These are phyloP conservation scores for Penicillium canariense DNA, from an alignment of 495 filamentous ascomycete genomes.

Conservation along the genomic window DNA sequence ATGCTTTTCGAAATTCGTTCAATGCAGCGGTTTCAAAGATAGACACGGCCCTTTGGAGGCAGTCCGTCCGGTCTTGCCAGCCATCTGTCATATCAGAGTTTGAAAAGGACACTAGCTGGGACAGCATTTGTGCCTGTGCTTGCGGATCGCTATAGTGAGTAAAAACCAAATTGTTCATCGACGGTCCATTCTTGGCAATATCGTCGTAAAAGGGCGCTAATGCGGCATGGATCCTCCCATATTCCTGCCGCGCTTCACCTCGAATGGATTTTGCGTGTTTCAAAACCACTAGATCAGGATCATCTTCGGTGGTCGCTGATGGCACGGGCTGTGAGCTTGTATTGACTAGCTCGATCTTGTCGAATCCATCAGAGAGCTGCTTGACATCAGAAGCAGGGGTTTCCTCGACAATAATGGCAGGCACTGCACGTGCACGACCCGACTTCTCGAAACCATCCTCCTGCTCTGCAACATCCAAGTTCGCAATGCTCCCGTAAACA, in stretches of 20 bases:
- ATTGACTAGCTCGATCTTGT: slow-evolving; percentile 55
- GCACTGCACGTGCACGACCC: slow-evolving; percentile 15
- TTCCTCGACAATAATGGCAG: slow-evolving; percentile 13
- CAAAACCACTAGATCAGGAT: slow-evolving; percentile 63
- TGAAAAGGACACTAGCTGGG: slow-evolving; percentile 74
- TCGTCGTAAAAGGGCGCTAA: slow-evolving; percentile 87
- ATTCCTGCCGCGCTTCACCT: slow-evolving; percentile 84
- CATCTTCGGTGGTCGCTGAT: slow-evolving; percentile 19
- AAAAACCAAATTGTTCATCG: slow-evolving; percentile 81
- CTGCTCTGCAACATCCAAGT: slow-evolving; percentile 53
- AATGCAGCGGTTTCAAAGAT: slow-evolving; percentile 91
- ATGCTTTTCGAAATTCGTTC: slow-evolving; percentile 87
- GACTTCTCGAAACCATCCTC: slow-evolving; percentile 41
- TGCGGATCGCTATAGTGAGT: slow-evolving; percentile 81
- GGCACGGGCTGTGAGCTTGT: slow-evolving; percentile 16
- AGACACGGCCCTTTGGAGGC: slow-evolving; percentile 67
- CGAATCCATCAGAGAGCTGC: slow-evolving; percentile 61
- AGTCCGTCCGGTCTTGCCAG: slow-evolving; percentile 65
- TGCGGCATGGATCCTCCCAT: slow-evolving; percentile 83
- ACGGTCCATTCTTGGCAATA: slow-evolving; percentile 65
- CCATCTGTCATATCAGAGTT: slow-evolving; percentile 76
- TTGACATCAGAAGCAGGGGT: slow-evolving; percentile 23
- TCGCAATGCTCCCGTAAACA: slow-evolving; percentile 62
- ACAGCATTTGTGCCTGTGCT: slow-evolving; percentile 82
- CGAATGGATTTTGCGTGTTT: slow-evolving; percentile 71